Base-by-base conservation (phyloP, 305 asterid species). In the Petunia hybrid region DNA sequence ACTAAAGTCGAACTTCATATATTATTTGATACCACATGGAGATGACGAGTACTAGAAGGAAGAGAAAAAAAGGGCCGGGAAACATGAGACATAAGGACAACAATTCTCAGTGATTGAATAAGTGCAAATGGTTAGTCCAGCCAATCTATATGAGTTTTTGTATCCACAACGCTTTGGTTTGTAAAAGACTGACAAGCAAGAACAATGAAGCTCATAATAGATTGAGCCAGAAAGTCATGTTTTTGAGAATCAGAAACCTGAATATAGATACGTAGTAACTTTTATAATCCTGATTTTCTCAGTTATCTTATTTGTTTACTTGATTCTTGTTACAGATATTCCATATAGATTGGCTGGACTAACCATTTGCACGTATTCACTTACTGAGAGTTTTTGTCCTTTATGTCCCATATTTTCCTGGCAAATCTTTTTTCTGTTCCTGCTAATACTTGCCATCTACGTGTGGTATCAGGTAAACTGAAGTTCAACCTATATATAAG, bases 311-410 rank as follows among this genome's bases (percentile, higher is more conserved):
- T 91, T 73, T 2, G 89, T 83, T 4, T 94, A 89, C 75, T 78
- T 83, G 31, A 80, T 85, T 55, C 86, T 91, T 71, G 97, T 91
- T 81, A 91, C 96, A 1, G 97, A 93, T 78, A 90, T 93, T 79
- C 96, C 97, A 2, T 91, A 87, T 86, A 81, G 97, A 77, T 55
- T 93, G 80, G 95, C 97, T 10, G 97, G 97, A 48, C 80, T 93
- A 75, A 92, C 31, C 89, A 5, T 93, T 93, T 87, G 96, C 97
- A 0, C 87, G 90, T 73, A 88, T 93, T 84, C 97, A 93, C 84
- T 91, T 93, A 1, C 41, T 93, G 69, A 90, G 96, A 84, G 89
- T 91, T 7, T 86, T 91, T 40, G 86, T 87, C 75, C 93, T 22
- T 93, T 40, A 89, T 93, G 97, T 86, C 92, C 77, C 87, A 87